These are phyloP conservation scores for Amanita polypyramis DNA, from an alignment of 768 basidiomycete genomes.

Conservation along the genomic window DNA sequence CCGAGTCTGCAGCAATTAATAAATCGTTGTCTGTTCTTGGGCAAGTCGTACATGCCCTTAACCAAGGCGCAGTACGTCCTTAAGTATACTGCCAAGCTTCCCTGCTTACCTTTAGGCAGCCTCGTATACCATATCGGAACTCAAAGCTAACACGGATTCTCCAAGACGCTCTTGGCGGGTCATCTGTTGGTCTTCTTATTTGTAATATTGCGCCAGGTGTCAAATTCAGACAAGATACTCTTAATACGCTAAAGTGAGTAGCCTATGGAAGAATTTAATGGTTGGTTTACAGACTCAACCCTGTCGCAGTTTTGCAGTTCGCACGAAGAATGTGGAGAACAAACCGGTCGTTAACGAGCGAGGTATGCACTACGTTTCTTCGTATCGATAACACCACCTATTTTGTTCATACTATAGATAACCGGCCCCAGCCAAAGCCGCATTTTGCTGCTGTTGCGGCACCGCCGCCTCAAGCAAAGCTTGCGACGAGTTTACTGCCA, in stretches of 20 bases:
- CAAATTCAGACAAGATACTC: conserved; percentile 77
- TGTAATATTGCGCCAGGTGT: conserved; percentile 80
- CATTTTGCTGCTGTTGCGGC: conserved; percentile 54
- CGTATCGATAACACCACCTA: neutral
- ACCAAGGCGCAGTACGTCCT: conserved; percentile 49
- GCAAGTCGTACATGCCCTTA: conserved; percentile 81
- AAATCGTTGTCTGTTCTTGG: conserved; percentile 80
- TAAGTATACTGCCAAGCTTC: neutral
- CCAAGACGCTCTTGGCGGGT: conserved; percentile 84
- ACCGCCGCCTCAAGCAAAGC: conserved; percentile 32
- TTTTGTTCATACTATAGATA: conserved; percentile 29
- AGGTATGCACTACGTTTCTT: conserved; percentile 29
- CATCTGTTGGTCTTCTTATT: conserved; percentile 69
- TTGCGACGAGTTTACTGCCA: conserved; percentile 37
- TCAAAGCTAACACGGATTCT: conserved; percentile 83
- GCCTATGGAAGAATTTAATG: neutral
- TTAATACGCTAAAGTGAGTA: conserved; percentile 82
- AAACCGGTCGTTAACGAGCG: conserved; percentile 70
- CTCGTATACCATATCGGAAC: conserved; percentile 82
- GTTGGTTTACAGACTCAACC: conserved; percentile 4
- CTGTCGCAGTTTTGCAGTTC: conserved; percentile 57
- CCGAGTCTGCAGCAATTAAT: conserved; percentile 84
- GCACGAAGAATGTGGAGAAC: conserved; percentile 83
- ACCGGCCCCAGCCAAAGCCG: conserved; percentile 43
- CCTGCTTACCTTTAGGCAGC: conserved; percentile 35